Evolutionary conservation across 2,329 filamentous ascomycete species (phyloP).

Genomic region (Cryphonectria japonica): DNA sequence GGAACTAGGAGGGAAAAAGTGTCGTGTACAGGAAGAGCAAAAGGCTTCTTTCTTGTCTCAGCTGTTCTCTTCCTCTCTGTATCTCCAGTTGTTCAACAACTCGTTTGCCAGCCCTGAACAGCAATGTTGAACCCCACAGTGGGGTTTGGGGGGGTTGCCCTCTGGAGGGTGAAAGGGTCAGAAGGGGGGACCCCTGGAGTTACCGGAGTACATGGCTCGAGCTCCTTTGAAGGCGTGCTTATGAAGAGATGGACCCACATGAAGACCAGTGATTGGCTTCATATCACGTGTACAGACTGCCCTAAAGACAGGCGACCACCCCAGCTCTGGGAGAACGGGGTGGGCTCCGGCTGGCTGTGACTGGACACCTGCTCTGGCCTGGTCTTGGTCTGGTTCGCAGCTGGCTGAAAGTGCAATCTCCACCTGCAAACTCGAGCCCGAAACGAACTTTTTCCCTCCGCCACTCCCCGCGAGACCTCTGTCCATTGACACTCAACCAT

Average conservation of each 20-base stretch:
- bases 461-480: slow-evolving; percentile 29
- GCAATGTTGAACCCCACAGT: slow-evolving; percentile 13
- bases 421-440: slow-evolving; percentile 23
- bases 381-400: not conserved
- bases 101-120: not conserved
- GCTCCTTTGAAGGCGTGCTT: slow-evolving; percentile 3
- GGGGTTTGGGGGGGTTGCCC: not conserved
- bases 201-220: not conserved
- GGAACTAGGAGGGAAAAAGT: not conserved
- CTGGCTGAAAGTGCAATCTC: slow-evolving; percentile 15
- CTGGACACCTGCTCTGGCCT: not conserved
- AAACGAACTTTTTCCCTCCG: slow-evolving; percentile 50
- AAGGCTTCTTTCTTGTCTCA: not conserved
- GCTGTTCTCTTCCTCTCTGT: not conserved
- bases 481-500: slow-evolving; percentile 26
- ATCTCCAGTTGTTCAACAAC: not conserved
- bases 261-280: not conserved
- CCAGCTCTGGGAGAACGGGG: not conserved
- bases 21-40: not conserved
- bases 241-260: not conserved
- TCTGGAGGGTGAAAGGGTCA: not conserved
- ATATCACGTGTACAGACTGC: slow-evolving; percentile 12
- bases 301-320: not conserved
- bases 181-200: not conserved
- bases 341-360: not conserved